Conservation (phyloP, 2,329 filamentous ascomycete genomes). For the Botrytis pseudocinerea region DNA sequence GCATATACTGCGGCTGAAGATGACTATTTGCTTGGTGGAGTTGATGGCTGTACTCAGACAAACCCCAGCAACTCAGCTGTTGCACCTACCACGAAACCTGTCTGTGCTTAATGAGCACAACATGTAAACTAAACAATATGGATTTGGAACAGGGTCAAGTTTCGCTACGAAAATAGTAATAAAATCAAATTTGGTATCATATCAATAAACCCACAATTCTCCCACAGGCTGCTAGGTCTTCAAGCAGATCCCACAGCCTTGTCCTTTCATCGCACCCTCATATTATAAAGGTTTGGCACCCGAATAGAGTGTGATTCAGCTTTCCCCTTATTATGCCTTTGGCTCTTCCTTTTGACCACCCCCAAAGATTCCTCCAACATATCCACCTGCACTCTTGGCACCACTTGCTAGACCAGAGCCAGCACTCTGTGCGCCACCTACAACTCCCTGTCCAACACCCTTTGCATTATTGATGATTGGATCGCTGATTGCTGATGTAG, state of each 20-base stretch:
- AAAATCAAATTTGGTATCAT: not conserved
- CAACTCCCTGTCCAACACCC: conserved; percentile 25
- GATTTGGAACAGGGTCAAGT: no score
- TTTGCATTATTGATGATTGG: conserved; percentile 24
- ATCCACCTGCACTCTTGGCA: conserved; percentile 26
- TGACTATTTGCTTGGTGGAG: conserved; percentile 45
- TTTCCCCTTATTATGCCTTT: not conserved
- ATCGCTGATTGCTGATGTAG: conserved; percentile 14
- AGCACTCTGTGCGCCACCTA: conserved; percentile 25
- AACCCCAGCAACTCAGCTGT: conserved; percentile 41
- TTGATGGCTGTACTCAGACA: conserved; percentile 42
- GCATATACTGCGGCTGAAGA: conserved; percentile 48
- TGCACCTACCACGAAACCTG: conserved; percentile 37
- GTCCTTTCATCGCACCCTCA: not conserved
- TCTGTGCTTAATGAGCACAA: conserved; percentile 32
- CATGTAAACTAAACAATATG: not conserved
- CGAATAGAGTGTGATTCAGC: not conserved
- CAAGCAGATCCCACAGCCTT: not conserved
- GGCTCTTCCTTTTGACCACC: conserved; percentile 19
- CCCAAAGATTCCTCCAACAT: conserved; percentile 26
- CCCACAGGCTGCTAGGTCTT: not conserved
- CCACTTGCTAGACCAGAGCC: conserved; percentile 26
- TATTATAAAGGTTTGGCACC: not conserved
- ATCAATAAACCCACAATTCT: not conserved
- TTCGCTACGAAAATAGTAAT: not conserved